Evolutionary conservation across 768 basidiomycete genomes (phyloP), one percentile per base, ranked within the genome.

Genomic region (Pholiota conissans): DNA sequence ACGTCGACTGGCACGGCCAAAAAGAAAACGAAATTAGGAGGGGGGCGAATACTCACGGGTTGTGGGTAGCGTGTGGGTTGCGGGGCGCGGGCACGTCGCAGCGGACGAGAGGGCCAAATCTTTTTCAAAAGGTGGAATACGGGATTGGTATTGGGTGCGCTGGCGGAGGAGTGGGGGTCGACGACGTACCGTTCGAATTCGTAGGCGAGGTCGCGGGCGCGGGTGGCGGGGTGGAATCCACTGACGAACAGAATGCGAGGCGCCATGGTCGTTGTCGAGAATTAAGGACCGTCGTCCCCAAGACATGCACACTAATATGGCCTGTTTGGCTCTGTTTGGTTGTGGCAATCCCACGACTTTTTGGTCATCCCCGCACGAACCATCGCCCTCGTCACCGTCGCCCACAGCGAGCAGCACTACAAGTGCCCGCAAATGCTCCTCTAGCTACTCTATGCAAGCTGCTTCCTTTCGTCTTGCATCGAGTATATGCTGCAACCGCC

Each of bases 11-110:
- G 68, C 60, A 60, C 22, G 18, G 42, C 42, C 64, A 59, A 59
- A 52, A 64, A 67, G 59, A 59, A 56, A 54, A 66, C 11, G 62
- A 56, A 58, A 40, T 39, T 49, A 55, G 48, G 24, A 35, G 30
- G 45, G 52, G 50, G 63, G 64, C 56, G 55, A 59, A 66, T 60
- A 93, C 91, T 91, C 79, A 93, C 91, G 91, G 90, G 66, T 90
- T 90, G 39, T 87, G 81, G 56, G 79, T 82, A 16, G 88, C 84
- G 61, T 87, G 80, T 0, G 87, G 85, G 73, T 90, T 90, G 61
- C 91, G 85, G 1, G 91, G 90, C 1, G 92, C 93, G 16, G 92
- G 92, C 14, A 95, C 91, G 68, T 95, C 93, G 74, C 93, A 95
- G 58, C 92, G 89, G 59, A 93, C 83, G 27, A 95, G 80, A 55